Base-by-base conservation (phyloP, 306 rosid genomes). In the Benincasa hispida region DNA sequence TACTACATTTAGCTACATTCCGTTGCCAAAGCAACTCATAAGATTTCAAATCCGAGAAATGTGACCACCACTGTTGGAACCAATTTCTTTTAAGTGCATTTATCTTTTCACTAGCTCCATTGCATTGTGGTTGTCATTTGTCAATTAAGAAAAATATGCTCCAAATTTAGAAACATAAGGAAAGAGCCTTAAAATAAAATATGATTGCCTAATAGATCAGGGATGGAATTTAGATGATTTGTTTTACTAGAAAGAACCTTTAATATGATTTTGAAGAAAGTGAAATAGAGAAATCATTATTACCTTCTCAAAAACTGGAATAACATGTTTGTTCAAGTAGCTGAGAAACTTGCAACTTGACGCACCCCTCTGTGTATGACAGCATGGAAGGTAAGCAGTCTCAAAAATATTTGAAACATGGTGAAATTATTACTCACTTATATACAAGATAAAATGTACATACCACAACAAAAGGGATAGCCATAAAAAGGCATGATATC, bases 271-370 rank as follows among this genome's bases (percentile, higher is more conserved):
- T 48, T 25, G 8, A 50, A n/a, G 51, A n/a, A 32, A 74, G 21
- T n/a, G 25, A 54, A n/a, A 19, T 5, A 55, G 30, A 5, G 1
- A 32, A 53, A n/a, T 55, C 35, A n/a, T 51, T 62, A 77, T 81
- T 86, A 95, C 99, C 99, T 92, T 89, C 74, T 95, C 96, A 74
- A 91, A 95, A 78, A 90, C 96, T 56, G 99, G 98, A 57, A 92
- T 86, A 78, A 92, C 87, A 78, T 88, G 90, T 76, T 88, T 89
- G 86, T 88, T 88, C 74, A 95, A 82, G 68, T 90, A 95, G 86
- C 78, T 92, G 58, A 92, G 90, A 75, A 92, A 90, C 77, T 95
- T 95, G 92, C 88, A 90, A 86, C 96, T 90, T 53, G 97, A 88
- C 39, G 99, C 99, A 77, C 99, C 99, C 79, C 90, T 89, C 99